phyloP scores from a whole-genome alignment of 1,284 basidiomycete species.

The Boletus semigastroideus region DNA sequence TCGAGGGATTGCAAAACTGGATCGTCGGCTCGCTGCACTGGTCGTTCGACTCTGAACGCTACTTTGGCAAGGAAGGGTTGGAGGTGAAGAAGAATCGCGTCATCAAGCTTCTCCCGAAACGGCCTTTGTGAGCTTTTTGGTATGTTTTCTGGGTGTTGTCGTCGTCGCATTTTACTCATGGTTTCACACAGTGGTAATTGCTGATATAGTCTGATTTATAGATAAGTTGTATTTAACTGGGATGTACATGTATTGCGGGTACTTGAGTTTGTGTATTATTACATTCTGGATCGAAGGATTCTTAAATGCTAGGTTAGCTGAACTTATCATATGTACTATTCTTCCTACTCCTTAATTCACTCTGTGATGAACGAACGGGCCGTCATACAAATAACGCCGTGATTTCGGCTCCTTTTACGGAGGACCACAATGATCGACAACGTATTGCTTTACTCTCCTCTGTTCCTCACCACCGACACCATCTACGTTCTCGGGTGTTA shows the following conservation, averaged over 20 bases:
- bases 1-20: slow-evolving; percentile 56
- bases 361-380: background rate
- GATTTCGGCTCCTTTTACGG: slow-evolving; percentile 16
- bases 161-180: background rate
- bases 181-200: background rate
- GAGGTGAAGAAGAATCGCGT: slow-evolving; percentile 47
- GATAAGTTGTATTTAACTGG: slow-evolving; percentile 4
- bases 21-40: slow-evolving; percentile 58
- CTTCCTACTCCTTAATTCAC: background rate
- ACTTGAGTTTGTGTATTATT: slow-evolving; percentile 10
- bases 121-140: slow-evolving; percentile 17
- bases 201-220: slow-evolving; percentile 3
- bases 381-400: background rate
- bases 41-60: slow-evolving; percentile 57
- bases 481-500: slow-evolving; percentile 80
- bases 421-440: slow-evolving; percentile 65
- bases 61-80: slow-evolving; percentile 50
- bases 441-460: slow-evolving; percentile 71
- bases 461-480: slow-evolving; percentile 81
- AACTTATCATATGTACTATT: background rate
- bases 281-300: slow-evolving; percentile 4
- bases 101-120: slow-evolving; percentile 43
- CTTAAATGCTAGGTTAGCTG: background rate
- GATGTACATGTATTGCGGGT: background rate
- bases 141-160: background rate